Evolutionary conservation across 2,329 filamentous ascomycete species (phyloP).

Genomic region (Colletotrichum karsti): DNA sequence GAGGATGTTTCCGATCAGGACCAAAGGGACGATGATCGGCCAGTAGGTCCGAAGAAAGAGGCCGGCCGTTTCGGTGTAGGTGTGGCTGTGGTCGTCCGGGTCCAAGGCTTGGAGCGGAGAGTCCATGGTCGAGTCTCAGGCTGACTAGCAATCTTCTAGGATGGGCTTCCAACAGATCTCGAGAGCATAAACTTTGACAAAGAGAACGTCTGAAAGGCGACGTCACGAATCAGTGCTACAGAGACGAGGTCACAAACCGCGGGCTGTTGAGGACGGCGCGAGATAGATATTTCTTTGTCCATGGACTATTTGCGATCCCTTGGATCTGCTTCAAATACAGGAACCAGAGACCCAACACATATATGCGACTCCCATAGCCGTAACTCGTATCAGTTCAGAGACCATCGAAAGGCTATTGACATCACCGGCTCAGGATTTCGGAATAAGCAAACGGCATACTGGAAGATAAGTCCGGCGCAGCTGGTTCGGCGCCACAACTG

Average conservation of each 20-base stretch:
- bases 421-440: not conserved
- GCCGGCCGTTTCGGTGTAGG: conserved; percentile 1
- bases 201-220: too few species aligned
- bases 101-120: not conserved
- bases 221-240: not conserved
- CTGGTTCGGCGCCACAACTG: not conserved
- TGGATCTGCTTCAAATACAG: not conserved
- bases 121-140: not conserved
- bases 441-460: not conserved
- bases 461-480: too few species aligned
- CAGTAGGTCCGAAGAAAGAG: conserved; percentile 43
- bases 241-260: not conserved
- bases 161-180: not conserved
- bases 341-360: not conserved
- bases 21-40: conserved; percentile 43
- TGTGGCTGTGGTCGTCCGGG: not conserved
- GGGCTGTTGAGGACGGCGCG: not conserved
- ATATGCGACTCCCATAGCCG: not conserved
- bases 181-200: not conserved
- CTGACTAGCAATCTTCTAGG: not conserved
- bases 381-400: not conserved
- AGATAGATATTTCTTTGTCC: not conserved
- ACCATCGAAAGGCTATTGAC: not conserved
- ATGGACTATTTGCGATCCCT: not conserved
- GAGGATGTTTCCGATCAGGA: conserved; percentile 48